A percentile compares a stretch with the other conserved stretches of the same genome.
These are phyloP conservation scores for Melastoma candidum DNA, from an alignment of 441 rosid genomes.

Conservation along the genomic window DNA sequence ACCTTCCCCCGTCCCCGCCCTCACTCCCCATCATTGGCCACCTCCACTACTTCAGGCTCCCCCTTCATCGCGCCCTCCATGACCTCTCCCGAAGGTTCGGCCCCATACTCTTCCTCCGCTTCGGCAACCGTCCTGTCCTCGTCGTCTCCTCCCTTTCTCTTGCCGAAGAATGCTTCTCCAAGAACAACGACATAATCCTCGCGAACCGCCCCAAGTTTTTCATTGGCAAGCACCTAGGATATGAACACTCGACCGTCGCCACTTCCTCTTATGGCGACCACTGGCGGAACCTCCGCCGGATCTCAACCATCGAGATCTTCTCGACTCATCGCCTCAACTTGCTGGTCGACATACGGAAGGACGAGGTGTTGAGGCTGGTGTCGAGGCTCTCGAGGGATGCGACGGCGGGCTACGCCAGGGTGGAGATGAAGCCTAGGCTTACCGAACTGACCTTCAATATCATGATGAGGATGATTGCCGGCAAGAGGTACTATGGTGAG, in stretches of 20 bases:
- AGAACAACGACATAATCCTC: too few relatives aligned
- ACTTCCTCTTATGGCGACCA: neutral
- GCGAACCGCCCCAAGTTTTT: neutral
- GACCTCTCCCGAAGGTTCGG: neutral
- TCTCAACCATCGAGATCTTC: constrained; percentile 1
- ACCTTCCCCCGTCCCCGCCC: neutral
- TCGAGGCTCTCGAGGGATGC: neutral
- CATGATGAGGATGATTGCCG: constrained; percentile 7
- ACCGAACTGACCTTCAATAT: constrained; percentile 1
- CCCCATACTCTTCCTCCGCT: neutral
- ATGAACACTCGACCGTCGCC: neutral
- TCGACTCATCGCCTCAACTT: constrained; percentile 1
- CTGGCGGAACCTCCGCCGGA: constrained; percentile 11
- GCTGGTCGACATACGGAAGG: neutral
- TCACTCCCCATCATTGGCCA: constrained; percentile 4
- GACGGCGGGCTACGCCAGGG: neutral
- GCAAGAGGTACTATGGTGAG: constrained; percentile 9
- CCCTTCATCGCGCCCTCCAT: neutral
- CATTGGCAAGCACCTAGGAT: neutral
- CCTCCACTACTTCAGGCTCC: constrained; percentile 1
- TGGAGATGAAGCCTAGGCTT: neutral
- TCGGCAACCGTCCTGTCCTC: neutral
- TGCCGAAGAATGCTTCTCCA: neutral
- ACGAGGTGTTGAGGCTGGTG: neutral
- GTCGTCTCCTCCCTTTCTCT: constrained; percentile 2